Percentiles rank a stretch among this genome's conserved stretches.
Evolutionary conservation across 257 asterid species (phyloP).

Genomic region (Scutellaria barbata): DNA sequence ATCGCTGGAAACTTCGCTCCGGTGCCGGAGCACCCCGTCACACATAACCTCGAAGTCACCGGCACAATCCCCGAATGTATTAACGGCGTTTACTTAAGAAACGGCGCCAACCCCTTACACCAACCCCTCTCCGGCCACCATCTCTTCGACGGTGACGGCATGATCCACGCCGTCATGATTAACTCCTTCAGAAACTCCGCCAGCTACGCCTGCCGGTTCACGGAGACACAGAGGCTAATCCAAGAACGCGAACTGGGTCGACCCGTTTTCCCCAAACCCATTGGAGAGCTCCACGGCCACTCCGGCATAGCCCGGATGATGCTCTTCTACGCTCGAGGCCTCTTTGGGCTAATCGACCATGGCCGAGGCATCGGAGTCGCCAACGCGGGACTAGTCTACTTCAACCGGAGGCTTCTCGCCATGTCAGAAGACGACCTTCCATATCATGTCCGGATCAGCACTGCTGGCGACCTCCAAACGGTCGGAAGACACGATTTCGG

Average conservation of each 20-base stretch:
- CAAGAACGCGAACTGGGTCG: conserved; percentile 47
- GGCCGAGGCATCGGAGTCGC: conserved; percentile 51
- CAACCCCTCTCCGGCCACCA: conserved; percentile 52
- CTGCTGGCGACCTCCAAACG: conserved; percentile 47
- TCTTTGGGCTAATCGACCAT: conserved; percentile 41
- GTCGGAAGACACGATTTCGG: conserved; percentile 41
- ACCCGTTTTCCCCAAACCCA: conserved; percentile 49
- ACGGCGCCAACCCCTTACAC: conserved; percentile 53
- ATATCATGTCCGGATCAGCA: conserved; percentile 40
- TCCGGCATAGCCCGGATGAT: conserved; percentile 47
- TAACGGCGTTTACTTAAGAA: conserved; percentile 47
- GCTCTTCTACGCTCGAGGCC: conserved; percentile 45
- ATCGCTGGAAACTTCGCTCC: conserved; percentile 52
- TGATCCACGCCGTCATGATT: conserved; percentile 53
- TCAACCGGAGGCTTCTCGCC: conserved; percentile 42
- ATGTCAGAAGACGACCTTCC: conserved; percentile 62
- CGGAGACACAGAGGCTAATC: conserved; percentile 44
- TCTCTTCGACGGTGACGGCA: conserved; percentile 55
- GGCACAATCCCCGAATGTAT: conserved; percentile 47
- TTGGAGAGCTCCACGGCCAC: conserved; percentile 55
- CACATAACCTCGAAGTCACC: conserved; percentile 31
- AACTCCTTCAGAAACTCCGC: conserved; percentile 27
- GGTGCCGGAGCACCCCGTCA: conserved; percentile 44
- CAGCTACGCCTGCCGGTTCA: conserved; percentile 49
- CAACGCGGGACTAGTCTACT: conserved; percentile 51